phyloP scores from a whole-genome alignment of 805 yeast species.

The Starmerella sirachaensis region DNA sequence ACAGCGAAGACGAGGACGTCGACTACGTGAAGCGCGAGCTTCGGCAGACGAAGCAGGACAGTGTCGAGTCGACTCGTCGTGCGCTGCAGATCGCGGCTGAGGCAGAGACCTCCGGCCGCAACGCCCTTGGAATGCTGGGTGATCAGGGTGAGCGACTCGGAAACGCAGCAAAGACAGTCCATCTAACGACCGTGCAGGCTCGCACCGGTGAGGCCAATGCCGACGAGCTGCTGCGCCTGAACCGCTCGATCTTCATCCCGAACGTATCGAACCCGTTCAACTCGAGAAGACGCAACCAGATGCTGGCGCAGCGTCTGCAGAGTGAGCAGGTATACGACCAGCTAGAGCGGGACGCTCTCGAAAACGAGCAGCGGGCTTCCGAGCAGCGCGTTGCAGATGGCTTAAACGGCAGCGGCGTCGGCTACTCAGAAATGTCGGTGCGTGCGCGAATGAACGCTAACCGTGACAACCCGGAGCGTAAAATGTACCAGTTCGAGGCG shows the following conservation, averaged over 20 bases:
- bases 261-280: conserved; percentile 80
- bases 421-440: conserved; percentile 24
- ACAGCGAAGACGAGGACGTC: conserved; percentile 69
- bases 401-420: conserved; percentile 21
- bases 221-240: conserved; percentile 61
- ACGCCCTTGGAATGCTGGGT: conserved; percentile 84
- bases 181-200: conserved; percentile 70
- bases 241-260: conserved; percentile 71
- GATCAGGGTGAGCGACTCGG: conserved; percentile 82
- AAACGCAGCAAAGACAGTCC: conserved; percentile 64
- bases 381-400: conserved; percentile 57
- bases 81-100: conserved; percentile 61
- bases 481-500: conserved; percentile 40
- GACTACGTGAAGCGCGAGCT: conserved; percentile 75
- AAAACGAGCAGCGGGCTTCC: conserved; percentile 47
- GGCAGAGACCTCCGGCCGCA: conserved; percentile 62
- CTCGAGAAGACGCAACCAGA: conserved; percentile 58
- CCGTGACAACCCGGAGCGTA: conserved; percentile 30
- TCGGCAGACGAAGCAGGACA: conserved; percentile 72
- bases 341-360: conserved; percentile 46
- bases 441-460: conserved; percentile 43
- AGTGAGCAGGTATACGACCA: conserved; percentile 52
- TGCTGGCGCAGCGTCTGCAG: conserved; percentile 59
- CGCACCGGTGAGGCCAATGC: conserved; percentile 74
- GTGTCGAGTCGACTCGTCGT: conserved; percentile 74